phyloP scores from a whole-genome alignment of 2,329 filamentous ascomycete species.

The Nothophoma quercina region DNA sequence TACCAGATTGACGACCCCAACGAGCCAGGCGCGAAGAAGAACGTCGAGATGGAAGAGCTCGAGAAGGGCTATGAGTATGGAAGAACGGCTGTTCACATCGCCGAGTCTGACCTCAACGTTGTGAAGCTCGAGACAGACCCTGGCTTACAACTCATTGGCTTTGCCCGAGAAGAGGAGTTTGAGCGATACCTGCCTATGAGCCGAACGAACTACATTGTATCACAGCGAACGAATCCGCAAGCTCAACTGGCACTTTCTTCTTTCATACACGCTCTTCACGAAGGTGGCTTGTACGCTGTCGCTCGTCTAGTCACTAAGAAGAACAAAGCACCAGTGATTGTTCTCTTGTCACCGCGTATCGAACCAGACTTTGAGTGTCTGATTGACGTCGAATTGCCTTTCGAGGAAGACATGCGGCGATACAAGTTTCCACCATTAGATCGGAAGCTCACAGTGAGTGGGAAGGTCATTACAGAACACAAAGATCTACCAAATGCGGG shows the following conservation, averaged over 20 bases:
- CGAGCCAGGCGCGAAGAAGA: slow-evolving; percentile 78
- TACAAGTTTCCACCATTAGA: slow-evolving; percentile 93
- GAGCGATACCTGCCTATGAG: slow-evolving; percentile 87
- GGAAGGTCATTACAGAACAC: slow-evolving; percentile 80
- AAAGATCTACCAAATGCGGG: slow-evolving; percentile 80
- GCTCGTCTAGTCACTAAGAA: slow-evolving; percentile 87
- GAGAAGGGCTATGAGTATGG: slow-evolving; percentile 97
- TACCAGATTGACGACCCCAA: slow-evolving; percentile 82
- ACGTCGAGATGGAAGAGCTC: slow-evolving; percentile 81
- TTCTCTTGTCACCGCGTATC: slow-evolving; percentile 81
- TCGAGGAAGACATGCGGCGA: slow-evolving; percentile 88
- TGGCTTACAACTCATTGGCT: slow-evolving; percentile 83
- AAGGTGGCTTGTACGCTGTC: slow-evolving; percentile 84
- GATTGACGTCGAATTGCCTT: slow-evolving; percentile 88
- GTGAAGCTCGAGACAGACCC: slow-evolving; percentile 84
- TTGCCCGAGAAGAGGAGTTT: slow-evolving; percentile 79
- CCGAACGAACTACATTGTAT: slow-evolving; percentile 77
- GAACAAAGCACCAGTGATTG: slow-evolving; percentile 75
- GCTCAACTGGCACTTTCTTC: slow-evolving; percentile 87
- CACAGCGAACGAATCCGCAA: slow-evolving; percentile 79
- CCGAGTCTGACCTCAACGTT: slow-evolving; percentile 83
- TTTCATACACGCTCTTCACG: slow-evolving; percentile 84
- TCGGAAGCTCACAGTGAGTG: slow-evolving; percentile 84
- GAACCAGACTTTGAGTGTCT: slow-evolving; percentile 83
- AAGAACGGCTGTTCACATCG: slow-evolving; percentile 88